Evolutionary conservation across 148 eudicot species (phyloP), one percentile per base, ranked within the genome.

Genomic region (Arbutus unedo): DNA sequence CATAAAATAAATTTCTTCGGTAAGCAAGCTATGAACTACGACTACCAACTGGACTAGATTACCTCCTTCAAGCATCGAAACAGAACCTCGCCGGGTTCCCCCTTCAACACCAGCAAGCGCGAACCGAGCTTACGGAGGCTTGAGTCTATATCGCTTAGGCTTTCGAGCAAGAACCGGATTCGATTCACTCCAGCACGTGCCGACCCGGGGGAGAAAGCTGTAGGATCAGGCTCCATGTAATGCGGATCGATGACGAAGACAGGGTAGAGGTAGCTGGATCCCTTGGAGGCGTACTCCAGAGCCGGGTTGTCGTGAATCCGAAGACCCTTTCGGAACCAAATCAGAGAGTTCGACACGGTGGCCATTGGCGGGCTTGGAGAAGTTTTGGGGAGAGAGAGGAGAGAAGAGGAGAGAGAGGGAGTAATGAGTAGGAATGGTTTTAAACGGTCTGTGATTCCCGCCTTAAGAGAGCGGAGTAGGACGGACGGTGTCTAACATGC

Each of bases 221-320:
- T 68, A 48, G 91, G 92, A 81, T 94, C 94, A 14, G 98, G 95
- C 14, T 91, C 87, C 98, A 94, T 94, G 79, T 90, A 94, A 87
- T 88, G 95, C 79, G 98, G 98, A 85, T 94, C 98, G 60, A 94
- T 89, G 7, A 92, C 89, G 82, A 94, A 94, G 6, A 94, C 84
- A 71, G 98, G 98, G 89, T 88, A 94, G 16, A 94, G 82, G 48
- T 45, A 86, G 8, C 75, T 54, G 23, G 91, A 94, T 31, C 83
- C 90, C 3, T 60, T 64, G 13, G 90, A 92, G 81, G 38, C 85
- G 88, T 7, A 79, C 43, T 90, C 82, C 2, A 95, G 90, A 0
- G 98, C 96, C 73, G 98, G 98, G 88, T 95, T 95, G 77, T 95
- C 98, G 88, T 95, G 98, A 72, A 93, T 79, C 23, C 98, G 96